Base-by-base conservation (phyloP, 2,329 filamentous ascomycete genomes). In the Tympanopsis confertula region DNA sequence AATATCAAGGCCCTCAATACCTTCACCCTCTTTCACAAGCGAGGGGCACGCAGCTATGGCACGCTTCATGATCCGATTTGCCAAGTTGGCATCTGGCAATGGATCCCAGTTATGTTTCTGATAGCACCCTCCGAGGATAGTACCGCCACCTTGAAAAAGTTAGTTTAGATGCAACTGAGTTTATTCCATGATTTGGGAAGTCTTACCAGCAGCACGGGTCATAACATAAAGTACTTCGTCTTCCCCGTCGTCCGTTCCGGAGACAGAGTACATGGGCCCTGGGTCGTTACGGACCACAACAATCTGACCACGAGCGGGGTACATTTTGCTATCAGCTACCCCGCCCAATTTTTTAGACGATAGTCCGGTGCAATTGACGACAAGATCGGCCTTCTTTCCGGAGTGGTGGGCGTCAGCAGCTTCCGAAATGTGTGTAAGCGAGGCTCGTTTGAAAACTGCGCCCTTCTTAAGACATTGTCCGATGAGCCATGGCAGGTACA, bases 281-380 rank as follows among this genome's bases (percentile, higher is more conserved):
- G 78, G 72, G 51, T 83, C 77, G 58, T 94, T 94, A 41, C 86
- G 68, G 17, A 94, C 86, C 0, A 94, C 56, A 0, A 93, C 83
- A 13, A 85, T 76, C 50, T 82, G 77, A 19, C 76, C 78, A 17
- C 76, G 66, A 2, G 65, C 74, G 2, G 77, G 76, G 42, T 68
- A 67, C 22, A 81, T 59, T 20, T 62, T 67, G 38, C 58, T 57
- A 44, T 82, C 77, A 46, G 63, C 57, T 1, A 96, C 88, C 26
- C 89, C 89, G 5, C 86, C 86, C 1, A 96, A 74, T 39, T 70
- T 78, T 32, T 71, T 71, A 0, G 87, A 78, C 5, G 80, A 71
- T 5, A 96, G 65, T 0, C 88, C 89, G 0, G 87, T 89, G 47
- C 86, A 85, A 54, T 96, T 96, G 47, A 96, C 63, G 2, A 94